Percentiles rank a stretch among this genome's conserved stretches.
Evolutionary conservation across 768 basidiomycete genomes (phyloP).

Genomic region (Kwoniella europaea): DNA sequence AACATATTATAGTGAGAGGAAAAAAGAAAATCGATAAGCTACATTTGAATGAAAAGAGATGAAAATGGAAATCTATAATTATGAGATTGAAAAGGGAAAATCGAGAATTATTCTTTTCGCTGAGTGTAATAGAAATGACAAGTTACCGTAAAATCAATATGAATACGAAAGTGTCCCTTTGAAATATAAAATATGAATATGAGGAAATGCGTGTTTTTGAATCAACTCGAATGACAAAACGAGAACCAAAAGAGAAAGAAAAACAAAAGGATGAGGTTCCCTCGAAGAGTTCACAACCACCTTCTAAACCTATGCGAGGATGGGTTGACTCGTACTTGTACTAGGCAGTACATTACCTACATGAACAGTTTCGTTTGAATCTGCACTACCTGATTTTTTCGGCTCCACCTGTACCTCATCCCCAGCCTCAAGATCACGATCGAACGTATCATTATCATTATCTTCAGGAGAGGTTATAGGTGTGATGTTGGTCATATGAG

Average conservation of each 20-base stretch:
- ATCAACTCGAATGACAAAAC: too few relatives aligned
- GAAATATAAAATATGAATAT: not conserved
- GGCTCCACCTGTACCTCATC: not conserved
- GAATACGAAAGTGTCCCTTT: not conserved
- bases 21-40: not conserved
- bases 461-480: slow-evolving; percentile 27
- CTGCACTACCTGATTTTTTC: slow-evolving; percentile 9
- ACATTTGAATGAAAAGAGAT: not conserved
- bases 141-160: not conserved
- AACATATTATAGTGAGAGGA: not conserved
- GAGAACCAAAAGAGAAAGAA: too few relatives aligned
- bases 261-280: too few relatives aligned
- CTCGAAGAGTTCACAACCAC: not conserved
- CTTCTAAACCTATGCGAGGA: not conserved
- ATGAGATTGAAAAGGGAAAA: not conserved
- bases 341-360: not conserved
- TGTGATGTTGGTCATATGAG: slow-evolving; percentile 12
- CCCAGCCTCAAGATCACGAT: slow-evolving; percentile 3
- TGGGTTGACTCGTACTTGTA: slow-evolving; percentile 1
- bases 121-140: not conserved
- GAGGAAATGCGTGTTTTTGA: not conserved
- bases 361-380: slow-evolving; percentile 26
- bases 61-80: not conserved
- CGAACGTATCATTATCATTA: slow-evolving; percentile 3
- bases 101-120: not conserved